phyloP scores from a whole-genome alignment of 1,139 yeast species.

The Casaregolazyma suthepensis region DNA sequence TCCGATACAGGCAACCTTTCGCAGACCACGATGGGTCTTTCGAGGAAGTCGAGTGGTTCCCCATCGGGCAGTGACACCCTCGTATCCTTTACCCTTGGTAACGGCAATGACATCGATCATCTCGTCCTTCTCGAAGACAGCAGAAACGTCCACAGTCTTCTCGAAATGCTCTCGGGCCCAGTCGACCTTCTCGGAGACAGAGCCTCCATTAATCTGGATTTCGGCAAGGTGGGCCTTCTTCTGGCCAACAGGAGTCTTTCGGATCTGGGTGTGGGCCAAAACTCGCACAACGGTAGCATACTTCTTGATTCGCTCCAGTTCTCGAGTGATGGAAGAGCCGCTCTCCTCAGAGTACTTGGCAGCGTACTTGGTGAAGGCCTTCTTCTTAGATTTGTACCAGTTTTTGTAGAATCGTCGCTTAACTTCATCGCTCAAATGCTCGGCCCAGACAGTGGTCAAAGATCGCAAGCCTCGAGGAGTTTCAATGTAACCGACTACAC shows the following conservation, averaged over 20 bases:
- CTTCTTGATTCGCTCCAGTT: slow-evolving; percentile 97
- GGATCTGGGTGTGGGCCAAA: slow-evolving; percentile 98
- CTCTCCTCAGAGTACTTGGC: slow-evolving; percentile 86
- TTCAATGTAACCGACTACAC: slow-evolving; percentile 99
- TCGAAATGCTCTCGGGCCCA: slow-evolving; percentile 99
- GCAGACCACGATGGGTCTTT: slow-evolving; percentile 99
- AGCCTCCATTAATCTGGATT: slow-evolving; percentile 99
- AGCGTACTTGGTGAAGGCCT: slow-evolving; percentile 99
- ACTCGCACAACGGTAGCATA: slow-evolving; percentile 99
- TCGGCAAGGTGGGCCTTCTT: slow-evolving; percentile 99
- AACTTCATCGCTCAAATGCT: slow-evolving; percentile 98
- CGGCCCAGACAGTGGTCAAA: slow-evolving; percentile 99
- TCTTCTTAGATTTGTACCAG: slow-evolving; percentile 99
- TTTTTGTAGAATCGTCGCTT: slow-evolving; percentile 99
- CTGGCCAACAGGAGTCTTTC: slow-evolving; percentile 98
- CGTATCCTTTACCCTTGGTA: slow-evolving; percentile 99
- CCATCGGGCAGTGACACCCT: slow-evolving; percentile 99
- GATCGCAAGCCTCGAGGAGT: slow-evolving; percentile 99
- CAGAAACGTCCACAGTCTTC: slow-evolving; percentile 93
- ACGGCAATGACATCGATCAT: slow-evolving; percentile 98
- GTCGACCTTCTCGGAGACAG: slow-evolving; percentile 92
- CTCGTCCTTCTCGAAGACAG: slow-evolving; percentile 98
- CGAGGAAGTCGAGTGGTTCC: slow-evolving; percentile 99
- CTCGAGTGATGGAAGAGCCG: slow-evolving; percentile 86
- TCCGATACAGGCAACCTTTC: slow-evolving; percentile 99